Base-by-base conservation (phyloP, 306 rosid species). In the Ceratonia siliqua region DNA sequence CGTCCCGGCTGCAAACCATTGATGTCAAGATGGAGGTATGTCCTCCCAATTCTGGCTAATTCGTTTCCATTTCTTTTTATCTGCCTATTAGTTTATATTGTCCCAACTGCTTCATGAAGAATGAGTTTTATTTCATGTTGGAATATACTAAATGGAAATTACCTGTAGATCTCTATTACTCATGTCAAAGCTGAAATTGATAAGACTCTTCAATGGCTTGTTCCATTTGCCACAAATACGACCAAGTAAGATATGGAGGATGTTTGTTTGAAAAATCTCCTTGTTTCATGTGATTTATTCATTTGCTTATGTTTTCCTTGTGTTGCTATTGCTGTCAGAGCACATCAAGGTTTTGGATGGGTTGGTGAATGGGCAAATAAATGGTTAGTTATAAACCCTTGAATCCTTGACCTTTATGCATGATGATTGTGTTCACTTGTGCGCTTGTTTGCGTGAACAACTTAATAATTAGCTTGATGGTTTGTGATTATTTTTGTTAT, bases 301-400 rank as follows among this genome's bases (percentile, higher is more conserved):
- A 36, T 33, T n/a, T 68, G 57, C 77, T 55, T 53, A 48, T 55
- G 63, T 8, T 7, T 68, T 69, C 3, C 35, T 42, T 66, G 36
- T 65, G 3, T 41, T 70, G 57, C 58, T 62, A 75, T 64, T 66
- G 57, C 25, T 87, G 78, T 67, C 99, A 92, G 99, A 81, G 93
- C 87, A 74, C 96, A 95, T 84, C 99, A 92, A 82, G 91, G 96
- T 46, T 95, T 91, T 21, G 99, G 99, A 57, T 88, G 99, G 90
- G 86, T 92, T 70, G 99, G 97, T 18, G 98, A 95, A 84, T 95
- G 99, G 99, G 99, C 99, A 57, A 87, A 83, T 22, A 82, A 89
- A 55, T 79, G 97, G 99, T 94, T 55, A 68, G 96, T 77, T 33
- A 41, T 50, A 54, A 61, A 57, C 15, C 9, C 57, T 63, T 22